Evolutionary conservation across 192 early-diverging fungal genomes (phyloP).

Genomic region (Glomus cerebriforme): DNA sequence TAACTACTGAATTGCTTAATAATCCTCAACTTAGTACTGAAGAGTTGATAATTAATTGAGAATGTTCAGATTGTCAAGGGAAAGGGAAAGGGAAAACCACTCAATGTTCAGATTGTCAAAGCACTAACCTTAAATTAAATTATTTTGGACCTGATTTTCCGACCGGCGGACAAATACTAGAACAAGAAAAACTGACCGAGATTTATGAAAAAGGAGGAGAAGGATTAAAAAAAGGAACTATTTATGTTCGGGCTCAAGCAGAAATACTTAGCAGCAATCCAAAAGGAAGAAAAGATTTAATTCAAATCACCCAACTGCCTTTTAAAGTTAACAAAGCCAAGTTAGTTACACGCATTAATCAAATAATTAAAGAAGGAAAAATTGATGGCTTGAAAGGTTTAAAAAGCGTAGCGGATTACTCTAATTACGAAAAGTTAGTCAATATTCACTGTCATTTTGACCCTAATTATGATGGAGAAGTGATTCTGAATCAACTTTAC

Average conservation of each 20-base stretch:
- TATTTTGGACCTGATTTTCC: conserved; percentile 6
- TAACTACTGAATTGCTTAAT: not conserved
- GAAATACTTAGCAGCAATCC: not conserved
- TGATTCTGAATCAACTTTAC: too few species aligned
- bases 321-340: conserved; percentile 9
- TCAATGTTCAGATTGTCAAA: too few species aligned
- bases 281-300: conserved; percentile 1
- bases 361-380: conserved; percentile 19
- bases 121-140: too few species aligned
- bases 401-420: not conserved
- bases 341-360: not conserved
- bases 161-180: conserved; percentile 10
- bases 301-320: not conserved
- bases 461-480: too few species aligned
- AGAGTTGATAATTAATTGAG: conserved; percentile 5
- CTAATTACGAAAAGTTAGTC: not conserved
- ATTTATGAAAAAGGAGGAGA: conserved; percentile 13
- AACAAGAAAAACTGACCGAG: not conserved
- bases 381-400: conserved; percentile 4
- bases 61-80: too few species aligned
- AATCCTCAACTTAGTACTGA: not conserved
- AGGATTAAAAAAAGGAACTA: not conserved
- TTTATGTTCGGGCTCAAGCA: conserved; percentile 3
- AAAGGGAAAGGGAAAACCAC: too few species aligned
- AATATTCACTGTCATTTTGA: too few species aligned